phyloP scores from a whole-genome alignment of 768 basidiomycete genomes.

The Chalciporus sphaerocephalus region DNA sequence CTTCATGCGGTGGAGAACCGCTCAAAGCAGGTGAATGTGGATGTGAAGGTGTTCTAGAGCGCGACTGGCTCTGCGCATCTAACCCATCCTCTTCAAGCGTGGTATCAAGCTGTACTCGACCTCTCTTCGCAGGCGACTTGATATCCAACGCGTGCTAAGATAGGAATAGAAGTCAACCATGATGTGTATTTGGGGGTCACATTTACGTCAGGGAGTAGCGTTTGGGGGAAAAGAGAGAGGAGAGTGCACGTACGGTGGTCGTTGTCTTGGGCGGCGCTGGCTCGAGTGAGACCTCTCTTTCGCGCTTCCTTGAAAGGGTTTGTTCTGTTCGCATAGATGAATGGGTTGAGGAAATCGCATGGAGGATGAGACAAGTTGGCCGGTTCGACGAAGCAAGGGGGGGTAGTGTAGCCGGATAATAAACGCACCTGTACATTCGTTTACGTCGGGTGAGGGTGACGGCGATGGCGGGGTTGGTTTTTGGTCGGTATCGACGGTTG shows the following conservation, averaged over 20 bases:
- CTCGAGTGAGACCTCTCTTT: conserved; percentile 74
- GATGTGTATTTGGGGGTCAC: conserved; percentile 17
- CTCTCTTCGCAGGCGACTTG: conserved; percentile 74
- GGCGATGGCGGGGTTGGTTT: conserved; percentile 26
- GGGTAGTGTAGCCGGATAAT: conserved; percentile 21
- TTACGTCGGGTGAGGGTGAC: conserved; percentile 44
- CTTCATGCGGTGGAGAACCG: conserved; percentile 71
- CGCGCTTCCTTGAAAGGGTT: conserved; percentile 64
- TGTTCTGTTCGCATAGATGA: conserved; percentile 28
- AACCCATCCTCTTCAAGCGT: conserved; percentile 55
- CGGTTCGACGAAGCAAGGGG: conserved; percentile 25
- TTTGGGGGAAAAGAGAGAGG: conserved; percentile 4
- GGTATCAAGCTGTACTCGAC: conserved; percentile 56
- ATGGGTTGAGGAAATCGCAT: conserved; percentile 18
- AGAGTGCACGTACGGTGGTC: conserved; percentile 32
- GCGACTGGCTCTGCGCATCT: conserved; percentile 43
- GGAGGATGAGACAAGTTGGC: conserved; percentile 20
- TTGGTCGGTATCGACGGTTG: conserved; percentile 13
- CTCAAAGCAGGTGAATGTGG: conserved; percentile 31
- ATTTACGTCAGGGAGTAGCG: conserved; percentile 29
- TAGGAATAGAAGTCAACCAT: conserved; percentile 17
- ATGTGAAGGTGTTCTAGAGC: conserved; percentile 29
- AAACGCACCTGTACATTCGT: conserved; percentile 40
- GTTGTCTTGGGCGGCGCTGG: conserved; percentile 48
- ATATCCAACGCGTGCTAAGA: conserved; percentile 34